Base-by-base conservation (phyloP, 2,329 filamentous ascomycete genomes). In the Catunica adiposa region DNA sequence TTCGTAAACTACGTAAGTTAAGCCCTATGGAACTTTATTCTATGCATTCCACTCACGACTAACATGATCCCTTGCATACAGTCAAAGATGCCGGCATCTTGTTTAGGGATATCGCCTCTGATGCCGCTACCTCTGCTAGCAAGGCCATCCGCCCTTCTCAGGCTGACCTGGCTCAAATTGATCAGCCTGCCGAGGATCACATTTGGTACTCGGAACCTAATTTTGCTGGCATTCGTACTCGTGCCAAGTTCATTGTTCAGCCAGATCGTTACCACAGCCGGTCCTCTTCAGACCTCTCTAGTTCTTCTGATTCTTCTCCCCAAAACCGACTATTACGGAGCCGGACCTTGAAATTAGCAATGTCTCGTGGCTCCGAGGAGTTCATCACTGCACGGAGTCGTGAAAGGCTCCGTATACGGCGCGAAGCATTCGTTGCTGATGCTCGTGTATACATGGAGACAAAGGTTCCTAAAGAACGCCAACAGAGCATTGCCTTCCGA, bases 391-490 rank as follows among this genome's bases (percentile, higher is more conserved):
- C 29, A 6, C 20, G 8, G 14, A 38, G 20, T 6, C 25, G 55
- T 64, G 69, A 78, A 46, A 71, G 71, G 62, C 62, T 70, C 50
- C 71, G 71, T 54, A 63, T 69, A 62, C 64, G 66, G 57, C 68
- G 71, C 6, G 70, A 70, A 26, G 70, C 74, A 56, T 71, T 73
- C 38, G 69, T 69, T 26, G 68, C 66, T 40, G 67, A 75, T 57
- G 74, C 83, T 25, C 81, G 77, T 65, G 79, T 86, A 62, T 97
- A 97, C 67, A 72, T 96, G 56, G 76, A 80, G 62, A 78, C 82
- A 64, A 98, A 97, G 76, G 77, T 98, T 70, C 89, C 92, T 1
- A 73, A 90, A 69, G 89, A 97, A 68, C 88, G 92, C 59, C 88
- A 89, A 59, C 89, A 97, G 6, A 89, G 95, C 73, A 83, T 83